phyloP scores from a whole-genome alignment of 1,284 basidiomycete species.

The Grifola frondosa region DNA sequence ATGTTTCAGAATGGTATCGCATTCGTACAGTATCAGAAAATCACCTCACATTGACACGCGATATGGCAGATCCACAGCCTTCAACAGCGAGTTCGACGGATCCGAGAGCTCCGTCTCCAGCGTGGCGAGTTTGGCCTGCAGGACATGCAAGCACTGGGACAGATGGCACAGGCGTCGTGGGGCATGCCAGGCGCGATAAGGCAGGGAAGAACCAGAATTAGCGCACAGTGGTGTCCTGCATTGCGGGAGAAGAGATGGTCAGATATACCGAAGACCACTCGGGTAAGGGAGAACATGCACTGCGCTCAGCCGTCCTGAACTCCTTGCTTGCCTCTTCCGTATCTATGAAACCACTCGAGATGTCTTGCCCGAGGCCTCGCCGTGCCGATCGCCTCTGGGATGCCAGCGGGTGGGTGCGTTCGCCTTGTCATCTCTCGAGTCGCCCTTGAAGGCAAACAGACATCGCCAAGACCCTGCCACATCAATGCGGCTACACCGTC shows the following conservation, averaged over 20 bases:
- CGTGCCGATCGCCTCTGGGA: conserved; percentile 33
- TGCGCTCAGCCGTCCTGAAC: conserved; percentile 69
- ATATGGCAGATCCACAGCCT: too few species aligned
- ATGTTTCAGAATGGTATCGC: too few species aligned
- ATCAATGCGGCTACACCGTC: too few species aligned
- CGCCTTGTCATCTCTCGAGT: conserved; percentile 66
- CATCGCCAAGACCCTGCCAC: too few species aligned
- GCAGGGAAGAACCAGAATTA: conserved; percentile 64
- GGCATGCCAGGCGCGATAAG: conserved; percentile 36
- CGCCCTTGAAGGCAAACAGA: too few species aligned
- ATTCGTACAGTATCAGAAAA: too few species aligned
- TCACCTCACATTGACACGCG: too few species aligned
- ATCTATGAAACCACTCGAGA: conserved; percentile 46
- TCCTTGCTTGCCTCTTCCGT: conserved; percentile 63
- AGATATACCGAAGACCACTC: too few species aligned
- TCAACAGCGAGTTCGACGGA: too few species aligned
- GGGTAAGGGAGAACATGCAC: too few species aligned
- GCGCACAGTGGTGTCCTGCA: conserved; percentile 44
- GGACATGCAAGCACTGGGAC: conserved; percentile 56
- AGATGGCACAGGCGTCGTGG: conserved; percentile 38
- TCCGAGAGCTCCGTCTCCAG: conserved; percentile 71
- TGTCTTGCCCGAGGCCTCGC: conserved; percentile 42
- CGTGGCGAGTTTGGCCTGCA: conserved; percentile 63
- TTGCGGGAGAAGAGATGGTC: too few species aligned
- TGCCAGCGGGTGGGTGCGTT: conserved; percentile 38